Evolutionary conservation across 106 monocot species (phyloP).

Genomic region (Dendrobium catenatum): DNA sequence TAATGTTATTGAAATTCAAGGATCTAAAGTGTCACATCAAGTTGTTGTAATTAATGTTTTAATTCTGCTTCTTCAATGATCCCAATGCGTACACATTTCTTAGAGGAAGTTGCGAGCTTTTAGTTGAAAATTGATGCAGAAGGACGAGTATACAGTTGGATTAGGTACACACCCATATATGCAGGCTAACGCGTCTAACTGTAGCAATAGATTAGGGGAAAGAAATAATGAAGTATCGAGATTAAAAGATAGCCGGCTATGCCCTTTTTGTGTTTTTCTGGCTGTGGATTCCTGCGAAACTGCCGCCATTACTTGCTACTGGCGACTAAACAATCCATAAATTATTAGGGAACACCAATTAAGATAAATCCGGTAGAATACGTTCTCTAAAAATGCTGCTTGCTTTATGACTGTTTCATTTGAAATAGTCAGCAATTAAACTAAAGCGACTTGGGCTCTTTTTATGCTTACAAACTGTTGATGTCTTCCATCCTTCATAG

Average conservation of each 20-base stretch:
- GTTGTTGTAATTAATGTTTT: not conserved
- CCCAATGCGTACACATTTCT: not conserved
- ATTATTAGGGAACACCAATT: not conserved
- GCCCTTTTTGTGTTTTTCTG: not conserved
- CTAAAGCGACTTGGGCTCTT: not conserved
- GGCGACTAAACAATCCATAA: not conserved
- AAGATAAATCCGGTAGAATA: not conserved
- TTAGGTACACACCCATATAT: not conserved
- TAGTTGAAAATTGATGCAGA: not conserved
- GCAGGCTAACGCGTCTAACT: not conserved
- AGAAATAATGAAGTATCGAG: not conserved
- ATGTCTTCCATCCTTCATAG: not conserved
- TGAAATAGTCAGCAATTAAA: not conserved
- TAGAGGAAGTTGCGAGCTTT: no score
- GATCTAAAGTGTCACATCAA: constrained; percentile 6
- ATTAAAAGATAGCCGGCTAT: not conserved
- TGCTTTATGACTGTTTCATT: not conserved
- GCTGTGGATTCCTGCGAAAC: not conserved
- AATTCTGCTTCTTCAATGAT: not conserved
- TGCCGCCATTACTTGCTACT: not conserved
- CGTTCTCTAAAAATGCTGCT: no score
- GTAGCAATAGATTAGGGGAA: not conserved
- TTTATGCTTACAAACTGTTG: not conserved
- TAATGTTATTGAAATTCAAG: not conserved
- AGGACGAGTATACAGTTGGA: not conserved